Base-by-base conservation (phyloP, 768 basidiomycete genomes). In the Lyophyllum shimeji region DNA sequence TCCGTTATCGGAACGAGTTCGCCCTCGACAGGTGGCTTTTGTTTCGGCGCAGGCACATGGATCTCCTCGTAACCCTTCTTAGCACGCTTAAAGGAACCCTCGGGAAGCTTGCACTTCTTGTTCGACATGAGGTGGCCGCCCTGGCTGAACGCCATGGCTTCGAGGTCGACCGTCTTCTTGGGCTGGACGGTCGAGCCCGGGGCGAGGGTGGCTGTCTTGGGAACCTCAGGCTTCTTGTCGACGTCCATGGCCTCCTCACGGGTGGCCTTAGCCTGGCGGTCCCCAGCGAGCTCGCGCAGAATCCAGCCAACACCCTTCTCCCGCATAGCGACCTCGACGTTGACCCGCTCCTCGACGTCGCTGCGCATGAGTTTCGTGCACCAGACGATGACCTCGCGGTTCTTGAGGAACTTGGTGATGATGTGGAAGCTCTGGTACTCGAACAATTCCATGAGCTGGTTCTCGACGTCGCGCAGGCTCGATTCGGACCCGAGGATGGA, bases 51-150 rank as follows among this genome's bases (percentile, higher is more conserved):
- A 3, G 95, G 95, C 0, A 99, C 92, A 60, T 98, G 95, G 29
- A 99, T 95, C 70, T 99, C 97, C 69, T 98, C 97, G 69, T 91
- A 98, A 1, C 97, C 95, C 70, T 99, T 99, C 73, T 89, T 87
- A 17, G 91, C 83, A 45, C 96, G 89, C 74, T 98, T 98, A 82
- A 98, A 95, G 15, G 95, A 97, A 3, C 97, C 97, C 39, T 97
- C 94, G 0, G 97, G 97, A 2, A 98, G 85, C 69, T 95, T 97
- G 75, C 90, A 92, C 75, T 98, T 98, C 74, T 98, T 98, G 77
- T 98, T 98, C 15, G 93, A 93, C 96, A 98, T 99, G 58, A 98
- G 75, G 58, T 98, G 95, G 0, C 93, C 95, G 21, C 95, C 97
- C 65, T 98, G 95, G 45, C 86, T 85, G 74, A 99, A 99, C n/a